Evolutionary conservation across 306 rosid genomes (phyloP).

Genomic region (Cyamopsis tetragonoloba): DNA sequence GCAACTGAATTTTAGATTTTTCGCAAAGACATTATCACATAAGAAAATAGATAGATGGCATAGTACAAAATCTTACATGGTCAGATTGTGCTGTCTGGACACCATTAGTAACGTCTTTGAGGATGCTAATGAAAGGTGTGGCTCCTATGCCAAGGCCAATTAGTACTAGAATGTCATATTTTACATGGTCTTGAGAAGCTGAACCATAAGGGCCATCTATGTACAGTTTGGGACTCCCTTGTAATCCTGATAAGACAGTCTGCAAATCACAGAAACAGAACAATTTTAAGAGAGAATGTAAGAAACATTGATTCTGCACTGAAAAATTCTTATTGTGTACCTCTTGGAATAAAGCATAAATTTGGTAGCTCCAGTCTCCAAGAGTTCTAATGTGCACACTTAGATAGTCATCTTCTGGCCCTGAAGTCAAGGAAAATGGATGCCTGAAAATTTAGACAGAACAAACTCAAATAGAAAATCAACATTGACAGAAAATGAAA

Average conservation of each 20-base stretch:
- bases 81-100: slow-evolving; percentile 26
- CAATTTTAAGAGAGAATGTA: slow-evolving; percentile 3
- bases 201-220: slow-evolving; percentile 91
- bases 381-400: slow-evolving; percentile 81
- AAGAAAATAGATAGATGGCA: background rate
- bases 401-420: slow-evolving; percentile 73
- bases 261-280: slow-evolving; percentile 21
- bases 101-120: slow-evolving; percentile 58
- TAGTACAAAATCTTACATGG: slow-evolving; percentile 33
- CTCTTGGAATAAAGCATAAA: slow-evolving; percentile 75
- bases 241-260: slow-evolving; percentile 41
- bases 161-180: slow-evolving; percentile 66
- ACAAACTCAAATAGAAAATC: slow-evolving; percentile 17
- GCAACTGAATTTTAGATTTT: slow-evolving; percentile 17
- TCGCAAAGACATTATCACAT: slow-evolving; percentile 5
- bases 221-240: slow-evolving; percentile 60
- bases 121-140: slow-evolving; percentile 89
- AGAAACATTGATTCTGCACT: background rate
- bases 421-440: slow-evolving; percentile 91
- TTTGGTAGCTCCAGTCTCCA: slow-evolving; percentile 85
- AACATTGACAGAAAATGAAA: background rate
- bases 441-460: slow-evolving; percentile 60
- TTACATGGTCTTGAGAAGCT: slow-evolving; percentile 83
- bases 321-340: slow-evolving; percentile 21
- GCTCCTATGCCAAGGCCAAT: slow-evolving; percentile 92